phyloP scores from a whole-genome alignment of 2,329 filamentous ascomycete genomes.

The Cladophialophora immunda region DNA sequence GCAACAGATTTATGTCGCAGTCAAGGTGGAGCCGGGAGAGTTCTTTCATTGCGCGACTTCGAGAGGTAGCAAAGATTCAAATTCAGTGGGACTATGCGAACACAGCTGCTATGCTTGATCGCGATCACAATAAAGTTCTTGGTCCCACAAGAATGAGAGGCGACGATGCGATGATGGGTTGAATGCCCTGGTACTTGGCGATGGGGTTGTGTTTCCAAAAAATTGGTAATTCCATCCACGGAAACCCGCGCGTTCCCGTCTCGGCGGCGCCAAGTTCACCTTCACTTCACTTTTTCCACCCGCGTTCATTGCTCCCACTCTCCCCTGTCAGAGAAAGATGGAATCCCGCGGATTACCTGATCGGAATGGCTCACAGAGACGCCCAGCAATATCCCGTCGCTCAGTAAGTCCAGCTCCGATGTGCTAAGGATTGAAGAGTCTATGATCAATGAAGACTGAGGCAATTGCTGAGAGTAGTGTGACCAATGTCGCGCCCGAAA shows the following conservation, averaged over 20 bases:
- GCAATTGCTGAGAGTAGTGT: constrained; percentile 38
- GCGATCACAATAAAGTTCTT: too few relatives aligned
- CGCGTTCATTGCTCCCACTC: background rate
- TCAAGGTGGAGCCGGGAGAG: too few relatives aligned
- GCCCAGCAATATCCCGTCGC: background rate
- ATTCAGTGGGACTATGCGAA: too few relatives aligned
- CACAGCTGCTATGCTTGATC: too few relatives aligned
- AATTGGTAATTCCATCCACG: background rate
- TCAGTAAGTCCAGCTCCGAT: background rate
- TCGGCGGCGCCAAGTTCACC: background rate
- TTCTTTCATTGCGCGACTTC: too few relatives aligned
- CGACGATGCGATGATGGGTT: too few relatives aligned
- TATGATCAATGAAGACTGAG: too few relatives aligned
- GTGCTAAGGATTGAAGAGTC: background rate
- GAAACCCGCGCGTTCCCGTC: background rate
- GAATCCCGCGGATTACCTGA: background rate
- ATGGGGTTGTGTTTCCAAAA: background rate
- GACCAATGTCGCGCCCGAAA: constrained; percentile 47
- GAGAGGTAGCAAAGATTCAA: too few relatives aligned
- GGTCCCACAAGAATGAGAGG: too few relatives aligned
- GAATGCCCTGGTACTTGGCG: too few relatives aligned
- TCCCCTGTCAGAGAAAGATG: constrained; percentile 2
- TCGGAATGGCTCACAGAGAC: background rate
- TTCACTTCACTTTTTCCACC: constrained; percentile 3
- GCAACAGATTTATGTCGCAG: too few relatives aligned